Evolutionary conservation across 2,329 filamentous ascomycete genomes (phyloP), one percentile per base, ranked within the genome.

Genomic region (Juglanconis sp.): DNA sequence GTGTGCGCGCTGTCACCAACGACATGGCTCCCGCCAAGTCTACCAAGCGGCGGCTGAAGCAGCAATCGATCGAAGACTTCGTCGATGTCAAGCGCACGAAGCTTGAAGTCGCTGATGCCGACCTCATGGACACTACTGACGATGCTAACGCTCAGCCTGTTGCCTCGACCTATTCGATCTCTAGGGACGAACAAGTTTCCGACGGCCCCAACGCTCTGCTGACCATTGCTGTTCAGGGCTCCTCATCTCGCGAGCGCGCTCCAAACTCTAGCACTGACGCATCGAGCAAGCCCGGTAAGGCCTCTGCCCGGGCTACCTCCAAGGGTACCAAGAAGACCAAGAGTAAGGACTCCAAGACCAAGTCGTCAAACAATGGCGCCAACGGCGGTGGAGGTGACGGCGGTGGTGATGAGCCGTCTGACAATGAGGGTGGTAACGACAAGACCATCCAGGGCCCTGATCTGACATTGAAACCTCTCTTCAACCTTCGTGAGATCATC

Each of bases 401-500:
- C 5, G 17, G 42, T 7, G 17, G 8, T 42, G 35, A 56, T 5
- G 53, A 40, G 5, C 31, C 17, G 5, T 17, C 24, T 48, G 53
- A 47, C 10, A 36, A 15, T 40, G 34, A 24, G 15, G 54, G 24
- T 24, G 52, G 46, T 15, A 31, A 13, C 17, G 38, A 32, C 15
- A 34, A 24, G 13, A 34, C 36, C 17, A 49, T 51, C 6, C 31
- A 51, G 24, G 31, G 55, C 48, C 55, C 48, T 36, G 48, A 57
- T 36, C 42, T 49, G 10, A 11, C 35, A n/a, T n/a, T 35, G 13
- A 48, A 44, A 8, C 61, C 61, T n/a, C 40, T 58, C 5, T 51
- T 17, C 15, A 31, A 32, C 3, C 47, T 63, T 11, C 55, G 51
- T 13, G 54, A 57, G 1, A 63, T 63, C 31, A 56, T 58, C 1